phyloP scores from a whole-genome alignment of 345 rosid genomes.

The Litchi chinensis region DNA sequence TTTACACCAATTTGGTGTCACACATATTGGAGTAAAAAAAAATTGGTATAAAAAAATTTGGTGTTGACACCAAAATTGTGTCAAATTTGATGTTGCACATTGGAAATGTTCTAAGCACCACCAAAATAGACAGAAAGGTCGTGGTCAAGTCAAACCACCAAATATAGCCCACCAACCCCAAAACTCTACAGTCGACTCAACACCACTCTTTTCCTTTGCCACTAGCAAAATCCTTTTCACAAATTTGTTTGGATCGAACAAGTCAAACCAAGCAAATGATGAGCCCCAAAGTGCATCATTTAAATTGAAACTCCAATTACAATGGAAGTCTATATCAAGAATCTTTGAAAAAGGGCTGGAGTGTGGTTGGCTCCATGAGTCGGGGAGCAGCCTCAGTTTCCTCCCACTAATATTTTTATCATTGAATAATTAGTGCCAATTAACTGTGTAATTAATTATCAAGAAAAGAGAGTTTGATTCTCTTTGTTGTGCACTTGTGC shows the following conservation, averaged over 20 bases:
- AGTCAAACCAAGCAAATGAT: constrained; percentile 30
- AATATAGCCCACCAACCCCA: constrained; percentile 25
- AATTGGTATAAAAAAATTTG: no score
- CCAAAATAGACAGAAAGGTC: background rate
- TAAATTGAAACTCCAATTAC: constrained; percentile 17
- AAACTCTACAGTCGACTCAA: constrained; percentile 1
- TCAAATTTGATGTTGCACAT: no score
- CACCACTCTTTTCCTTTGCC: constrained; percentile 24
- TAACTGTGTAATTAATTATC: background rate
- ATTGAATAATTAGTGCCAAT: background rate
- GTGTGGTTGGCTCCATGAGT: constrained; percentile 47
- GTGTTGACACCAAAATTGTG: no score
- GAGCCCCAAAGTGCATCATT: constrained; percentile 17
- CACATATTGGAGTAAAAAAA: no score
- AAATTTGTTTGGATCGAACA: constrained; percentile 19
- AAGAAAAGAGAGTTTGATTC: constrained; percentile 20
- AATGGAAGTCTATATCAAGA: constrained; percentile 14
- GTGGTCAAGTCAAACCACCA: constrained; percentile 21
- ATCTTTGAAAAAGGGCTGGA: constrained; percentile 8
- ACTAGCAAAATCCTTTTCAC: no score
- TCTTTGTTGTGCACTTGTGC: constrained; percentile 17
- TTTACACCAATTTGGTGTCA: no score
- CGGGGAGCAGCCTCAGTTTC: constrained; percentile 44
- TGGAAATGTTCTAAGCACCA: no score
- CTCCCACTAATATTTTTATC: constrained; percentile 16